These are phyloP conservation scores for Erysimum pusillum DNA, from an alignment of 441 rosid species.

Conservation along the genomic window DNA sequence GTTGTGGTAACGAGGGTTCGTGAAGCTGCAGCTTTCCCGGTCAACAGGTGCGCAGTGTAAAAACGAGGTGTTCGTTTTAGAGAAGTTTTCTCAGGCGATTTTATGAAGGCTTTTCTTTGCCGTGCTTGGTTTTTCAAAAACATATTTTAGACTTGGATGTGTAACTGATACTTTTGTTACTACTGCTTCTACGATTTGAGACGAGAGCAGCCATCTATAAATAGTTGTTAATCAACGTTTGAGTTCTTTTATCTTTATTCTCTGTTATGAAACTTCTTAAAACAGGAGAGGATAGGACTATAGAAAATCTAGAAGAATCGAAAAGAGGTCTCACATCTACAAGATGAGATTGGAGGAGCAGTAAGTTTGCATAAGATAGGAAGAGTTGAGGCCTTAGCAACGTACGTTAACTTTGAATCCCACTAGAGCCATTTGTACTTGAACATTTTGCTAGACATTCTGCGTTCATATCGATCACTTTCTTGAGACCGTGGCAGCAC, in stretches of 20 bases:
- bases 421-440: too few species aligned
- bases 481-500: too few species aligned
- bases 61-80: background rate
- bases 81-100: background rate
- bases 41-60: background rate
- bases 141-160: slow-evolving; percentile 21
- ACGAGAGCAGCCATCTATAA: slow-evolving; percentile 23
- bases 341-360: too few species aligned
- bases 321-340: too few species aligned
- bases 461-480: too few species aligned
- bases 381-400: too few species aligned
- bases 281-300: slow-evolving; percentile 10
- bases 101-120: background rate
- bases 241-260: slow-evolving; percentile 17
- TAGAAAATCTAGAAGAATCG: too few species aligned
- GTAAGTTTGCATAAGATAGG: too few species aligned
- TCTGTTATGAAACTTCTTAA: slow-evolving; percentile 35
- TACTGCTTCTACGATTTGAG: slow-evolving; percentile 19
- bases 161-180: background rate
- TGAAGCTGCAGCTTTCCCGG: slow-evolving; percentile 9
- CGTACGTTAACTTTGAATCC: too few species aligned
- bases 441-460: too few species aligned
- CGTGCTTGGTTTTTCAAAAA: background rate
- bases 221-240: slow-evolving; percentile 15
- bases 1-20: slow-evolving; percentile 5